Evolutionary conservation across 345 rosid genomes (phyloP), one percentile per base, ranked within the genome.

Genomic region (Citropsis articulata): DNA sequence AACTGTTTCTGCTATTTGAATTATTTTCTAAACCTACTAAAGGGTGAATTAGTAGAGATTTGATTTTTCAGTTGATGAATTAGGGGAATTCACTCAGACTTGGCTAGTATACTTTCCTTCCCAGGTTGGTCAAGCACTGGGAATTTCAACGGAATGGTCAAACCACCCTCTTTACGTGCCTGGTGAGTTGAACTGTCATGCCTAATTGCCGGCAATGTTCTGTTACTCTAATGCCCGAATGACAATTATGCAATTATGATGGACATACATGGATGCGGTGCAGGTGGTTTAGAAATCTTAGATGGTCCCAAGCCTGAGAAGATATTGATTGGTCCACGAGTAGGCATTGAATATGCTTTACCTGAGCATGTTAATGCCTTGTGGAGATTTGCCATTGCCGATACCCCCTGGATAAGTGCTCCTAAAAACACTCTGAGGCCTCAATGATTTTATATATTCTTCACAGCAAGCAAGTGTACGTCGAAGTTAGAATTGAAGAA

Each of bases 121-220:
- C 66, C 57, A 96, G 99, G 90, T 96, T 71, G 95, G 99, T 50
- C 99, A 95, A 86, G 99, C 99, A 69, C 84, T 95, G 71, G 99
- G 98, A 80, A 84, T 95, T 73, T 90, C 95, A 28, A 89, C 88
- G 66, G 93, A 94, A 55, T 94, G 98, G 99, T 95, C 97, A 69
- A 86, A 86, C 80, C 99, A 94, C 85, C 85, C 97, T 60, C 92
- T 96, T 62, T 92, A 82, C 66, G 77, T 86, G 68, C 92, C 97
- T 50, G 99, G 99, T 96, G 77, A 83, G 88, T 78, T 65, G 18
- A 62, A 62, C 36, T 24, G 16, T 30, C 69, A 66, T 19, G 16
- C 10, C 30, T 50, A 25, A 3, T 1, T 45, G 50, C 50, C 4
- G 4, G 3, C 50, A 45, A 30, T 25, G 40, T 8, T 82, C 57